These are phyloP conservation scores for Coniferiporia weirii DNA, from an alignment of 1,284 basidiomycete species.

Conservation along the genomic window DNA sequence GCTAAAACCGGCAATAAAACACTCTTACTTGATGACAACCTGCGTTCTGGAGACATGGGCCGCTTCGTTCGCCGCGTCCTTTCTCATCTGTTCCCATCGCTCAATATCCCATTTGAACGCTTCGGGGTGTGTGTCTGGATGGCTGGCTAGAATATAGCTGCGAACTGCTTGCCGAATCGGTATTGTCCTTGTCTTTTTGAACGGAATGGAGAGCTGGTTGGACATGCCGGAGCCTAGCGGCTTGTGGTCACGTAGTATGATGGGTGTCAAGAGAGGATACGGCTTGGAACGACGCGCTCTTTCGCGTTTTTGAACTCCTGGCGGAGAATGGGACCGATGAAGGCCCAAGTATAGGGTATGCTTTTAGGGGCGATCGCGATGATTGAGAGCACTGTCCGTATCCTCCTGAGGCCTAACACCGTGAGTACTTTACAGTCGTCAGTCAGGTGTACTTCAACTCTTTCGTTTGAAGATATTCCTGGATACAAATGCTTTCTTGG, in stretches of 20 bases:
- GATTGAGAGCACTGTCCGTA: no score
- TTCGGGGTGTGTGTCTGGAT: conserved; percentile 80
- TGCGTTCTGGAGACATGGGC: conserved; percentile 56
- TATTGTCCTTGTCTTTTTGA: conserved; percentile 65
- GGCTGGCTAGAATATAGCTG: conserved; percentile 62
- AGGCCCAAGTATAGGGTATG: no score
- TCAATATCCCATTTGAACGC: conserved; percentile 81
- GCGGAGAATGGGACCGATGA: no score
- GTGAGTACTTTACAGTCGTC: no score
- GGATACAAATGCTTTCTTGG: no score
- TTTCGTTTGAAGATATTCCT: no score
- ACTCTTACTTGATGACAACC: conserved; percentile 43
- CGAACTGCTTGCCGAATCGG: conserved; percentile 57
- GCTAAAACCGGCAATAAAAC: conserved; percentile 3
- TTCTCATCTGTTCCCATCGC: conserved; percentile 65
- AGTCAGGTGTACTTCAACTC: no score
- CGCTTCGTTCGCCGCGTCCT: conserved; percentile 49
- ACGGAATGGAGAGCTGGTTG: conserved; percentile 74
- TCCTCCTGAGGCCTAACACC: no score
- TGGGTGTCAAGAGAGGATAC: neutral
- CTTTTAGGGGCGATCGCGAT: no score
- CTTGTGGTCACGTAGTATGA: neutral
- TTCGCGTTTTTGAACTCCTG: neutral
- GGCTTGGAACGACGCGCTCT: neutral
- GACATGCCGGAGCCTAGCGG: conserved; percentile 43